Evolutionary conservation across 2,329 filamentous ascomycete genomes (phyloP).

Genomic region (Penicillium concentricum): DNA sequence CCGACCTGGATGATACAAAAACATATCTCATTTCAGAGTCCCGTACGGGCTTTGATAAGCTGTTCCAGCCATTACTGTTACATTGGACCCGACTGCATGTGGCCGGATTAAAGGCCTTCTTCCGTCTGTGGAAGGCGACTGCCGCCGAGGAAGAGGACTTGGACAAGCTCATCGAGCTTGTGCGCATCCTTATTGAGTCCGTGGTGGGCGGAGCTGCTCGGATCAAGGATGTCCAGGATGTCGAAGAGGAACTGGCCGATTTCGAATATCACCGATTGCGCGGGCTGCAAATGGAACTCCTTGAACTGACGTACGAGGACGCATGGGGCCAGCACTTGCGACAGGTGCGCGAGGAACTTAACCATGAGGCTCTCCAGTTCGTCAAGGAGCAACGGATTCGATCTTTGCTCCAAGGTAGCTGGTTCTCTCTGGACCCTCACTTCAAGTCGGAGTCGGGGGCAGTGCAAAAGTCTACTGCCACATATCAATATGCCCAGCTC

Average conservation of each 20-base stretch:
- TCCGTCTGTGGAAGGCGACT: constrained; percentile 89
- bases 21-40: constrained; percentile 73
- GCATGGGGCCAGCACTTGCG: constrained; percentile 88
- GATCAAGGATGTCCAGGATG: constrained; percentile 78
- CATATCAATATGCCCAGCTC: constrained; percentile 81
- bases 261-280: constrained; percentile 77
- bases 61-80: constrained; percentile 82
- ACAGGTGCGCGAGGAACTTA: constrained; percentile 87
- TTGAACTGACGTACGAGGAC: constrained; percentile 89
- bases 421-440: constrained; percentile 67
- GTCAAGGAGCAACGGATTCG: constrained; percentile 95
- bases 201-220: constrained; percentile 79
- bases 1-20: constrained; percentile 74
- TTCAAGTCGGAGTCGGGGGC: constrained; percentile 48
- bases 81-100: constrained; percentile 93
- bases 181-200: constrained; percentile 85
- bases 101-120: constrained; percentile 79
- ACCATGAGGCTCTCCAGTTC: constrained; percentile 89
- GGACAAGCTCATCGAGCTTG: constrained; percentile 86
- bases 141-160: constrained; percentile 84
- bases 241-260: constrained; percentile 84
- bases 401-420: constrained; percentile 82
- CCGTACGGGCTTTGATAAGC: constrained; percentile 74
- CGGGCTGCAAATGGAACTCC: constrained; percentile 86
- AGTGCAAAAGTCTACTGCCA: constrained; percentile 46